Evolutionary conservation across 2,329 filamentous ascomycete genomes (phyloP), one percentile per base, ranked within the genome.

Genomic region (Metarhizium robertsii): DNA sequence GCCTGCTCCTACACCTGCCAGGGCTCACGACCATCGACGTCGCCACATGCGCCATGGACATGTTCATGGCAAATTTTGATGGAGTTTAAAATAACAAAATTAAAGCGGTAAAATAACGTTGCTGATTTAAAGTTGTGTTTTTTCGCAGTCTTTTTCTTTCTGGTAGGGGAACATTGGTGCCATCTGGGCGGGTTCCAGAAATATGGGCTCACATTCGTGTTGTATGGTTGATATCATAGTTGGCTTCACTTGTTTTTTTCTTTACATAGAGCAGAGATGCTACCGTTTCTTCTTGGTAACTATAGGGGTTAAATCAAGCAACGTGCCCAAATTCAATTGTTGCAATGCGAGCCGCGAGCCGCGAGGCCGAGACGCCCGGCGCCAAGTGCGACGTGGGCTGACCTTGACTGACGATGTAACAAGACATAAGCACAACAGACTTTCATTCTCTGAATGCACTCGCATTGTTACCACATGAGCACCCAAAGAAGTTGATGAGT

Each of bases 31-130:
- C 25, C 63, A 61, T 18, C 64, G 65, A 53, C 66, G 68, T 36
- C 67, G 65, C 8, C 63, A 58, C 46, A 64, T 58, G 40, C 71
- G 75, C 57, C 73, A 75, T 64, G 67, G 69, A 50, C 76, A 75
- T 59, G 69, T 58, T 2, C 69, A 71, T 54, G 62, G 61, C 40
- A 66, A 64, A 40, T 60, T 64, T 54, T 66, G 63, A 62, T 55
- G 36, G 52, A 53, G 57, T 60, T 50, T 36, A 52, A 36, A 43
- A 54, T 48, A 55, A 52, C 43, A 38, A 55, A 55, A 54, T 50
- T 11, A 32, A 54, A 46, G 38, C 48, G 52, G 52, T 59, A 61
- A 61, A 59, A 55, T 50, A 53, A 55, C 30, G 50, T 56, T 57
- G 55, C 56, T 58, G 55, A 55, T 57, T 54, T 57, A 43, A 55